Conservation (phyloP, 371 early-diverging fungal species). For the Entomophthora muscae region DNA sequence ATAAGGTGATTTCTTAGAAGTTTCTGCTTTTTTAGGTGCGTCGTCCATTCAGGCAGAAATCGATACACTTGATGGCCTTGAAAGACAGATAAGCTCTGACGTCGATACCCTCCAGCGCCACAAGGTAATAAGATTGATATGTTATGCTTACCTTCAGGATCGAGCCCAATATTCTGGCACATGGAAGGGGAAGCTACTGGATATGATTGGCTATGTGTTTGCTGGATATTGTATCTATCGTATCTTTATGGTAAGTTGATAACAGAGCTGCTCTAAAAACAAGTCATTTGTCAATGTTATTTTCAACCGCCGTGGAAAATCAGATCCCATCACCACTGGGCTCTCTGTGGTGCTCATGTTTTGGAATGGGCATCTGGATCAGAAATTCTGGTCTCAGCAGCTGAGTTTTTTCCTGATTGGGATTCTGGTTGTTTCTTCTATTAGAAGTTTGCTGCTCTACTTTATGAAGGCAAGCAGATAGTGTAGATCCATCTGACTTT, state of each 20-base stretch:
- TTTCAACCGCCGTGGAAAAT: constrained; percentile 46
- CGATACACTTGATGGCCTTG: constrained; percentile 36
- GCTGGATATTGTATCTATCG: constrained; percentile 79
- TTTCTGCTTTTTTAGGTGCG: not conserved
- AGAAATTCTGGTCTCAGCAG: constrained; percentile 75
- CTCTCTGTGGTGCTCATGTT: constrained; percentile 49
- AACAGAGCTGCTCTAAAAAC: not conserved
- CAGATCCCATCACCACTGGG: constrained; percentile 72
- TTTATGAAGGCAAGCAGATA: constrained; percentile 37
- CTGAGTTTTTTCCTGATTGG: constrained; percentile 82
- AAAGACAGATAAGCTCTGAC: constrained; percentile 33
- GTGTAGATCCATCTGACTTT: not conserved
- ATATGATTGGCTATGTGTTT: constrained; percentile 58
- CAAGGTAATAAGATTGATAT: constrained; percentile 19
- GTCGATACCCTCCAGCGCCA: constrained; percentile 39
- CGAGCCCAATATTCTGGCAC: constrained; percentile 46
- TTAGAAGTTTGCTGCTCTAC: constrained; percentile 68
- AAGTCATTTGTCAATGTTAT: constrained; percentile 62
- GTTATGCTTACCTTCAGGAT: constrained; percentile 18
- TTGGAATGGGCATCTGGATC: constrained; percentile 42
- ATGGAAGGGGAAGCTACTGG: constrained; percentile 53
- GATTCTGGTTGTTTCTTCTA: constrained; percentile 64
- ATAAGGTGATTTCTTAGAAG: too few relatives aligned
- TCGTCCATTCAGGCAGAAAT: constrained; percentile 25
- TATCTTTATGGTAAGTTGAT: constrained; percentile 39